phyloP scores from a whole-genome alignment of 75 land plant species.

The Sequoia sempervirens region DNA sequence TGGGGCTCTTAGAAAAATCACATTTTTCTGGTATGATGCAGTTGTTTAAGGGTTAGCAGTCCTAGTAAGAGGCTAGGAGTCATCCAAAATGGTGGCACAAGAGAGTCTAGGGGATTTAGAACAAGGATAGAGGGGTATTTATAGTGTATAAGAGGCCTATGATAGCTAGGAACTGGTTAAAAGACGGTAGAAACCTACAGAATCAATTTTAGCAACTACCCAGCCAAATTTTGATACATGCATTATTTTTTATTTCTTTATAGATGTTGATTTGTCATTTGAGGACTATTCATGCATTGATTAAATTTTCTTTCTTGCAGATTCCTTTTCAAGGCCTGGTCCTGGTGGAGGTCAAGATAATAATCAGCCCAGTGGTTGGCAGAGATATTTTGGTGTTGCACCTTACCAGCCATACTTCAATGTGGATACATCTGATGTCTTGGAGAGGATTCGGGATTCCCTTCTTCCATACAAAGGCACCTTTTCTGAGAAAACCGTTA shows the following conservation, averaged over 20 bases:
- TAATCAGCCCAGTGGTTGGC: slow-evolving; percentile 67
- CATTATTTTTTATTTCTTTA: background rate
- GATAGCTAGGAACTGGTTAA: no score
- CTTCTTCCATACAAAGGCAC: slow-evolving; percentile 81
- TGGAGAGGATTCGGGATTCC: slow-evolving; percentile 88
- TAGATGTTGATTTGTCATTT: background rate
- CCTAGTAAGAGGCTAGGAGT: no score
- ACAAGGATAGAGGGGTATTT: no score
- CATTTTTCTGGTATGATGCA: no score
- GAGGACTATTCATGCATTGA: background rate
- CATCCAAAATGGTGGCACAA: no score
- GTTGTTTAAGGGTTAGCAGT: no score
- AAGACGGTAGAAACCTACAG: no score
- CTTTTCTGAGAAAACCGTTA: slow-evolving; percentile 74
- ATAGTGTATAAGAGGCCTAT: no score
- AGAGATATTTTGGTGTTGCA: slow-evolving; percentile 57
- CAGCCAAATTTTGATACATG: background rate
- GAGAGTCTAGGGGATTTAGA: no score
- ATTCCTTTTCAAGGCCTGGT: slow-evolving; percentile 85
- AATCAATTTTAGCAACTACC: no score
- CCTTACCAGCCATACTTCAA: slow-evolving; percentile 93
- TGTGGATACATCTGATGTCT: slow-evolving; percentile 92
- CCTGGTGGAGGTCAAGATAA: slow-evolving; percentile 50
- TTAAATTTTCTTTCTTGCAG: slow-evolving; percentile 34
- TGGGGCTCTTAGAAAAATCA: no score